Base-by-base conservation (phyloP, 352 stramenopile species). In the Pythium folliculosum region DNA sequence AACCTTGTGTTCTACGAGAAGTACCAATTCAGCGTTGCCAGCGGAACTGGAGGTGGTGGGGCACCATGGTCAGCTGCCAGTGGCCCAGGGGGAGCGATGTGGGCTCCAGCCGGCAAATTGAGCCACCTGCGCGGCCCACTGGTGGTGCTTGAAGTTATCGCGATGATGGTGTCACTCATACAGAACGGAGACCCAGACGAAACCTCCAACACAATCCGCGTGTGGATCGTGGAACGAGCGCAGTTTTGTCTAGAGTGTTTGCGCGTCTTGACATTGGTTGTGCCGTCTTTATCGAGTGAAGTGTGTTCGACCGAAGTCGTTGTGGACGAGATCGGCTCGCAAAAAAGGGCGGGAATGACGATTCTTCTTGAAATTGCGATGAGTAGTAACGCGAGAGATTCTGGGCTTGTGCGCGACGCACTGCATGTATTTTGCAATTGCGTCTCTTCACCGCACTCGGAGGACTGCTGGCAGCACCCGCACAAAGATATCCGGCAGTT, bases 1-100 rank as follows among this genome's bases (percentile, higher is more conserved):
- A 93, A 95, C 19, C 67, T 95, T 51, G 72, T 90, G 4, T 92
- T 95, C 60, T 95, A 88, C 52, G 87, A 93, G 37, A 91, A 92
- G 32, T 91, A 92, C 57, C 84, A 86, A 21, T 92, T 89, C 64
- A 94, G 82, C 62, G 81, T 88, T 14, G 43, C 54, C n/a, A 74
- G 61, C 75, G 63, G 12, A 82, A 78, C 38, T 75, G 52, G 19
- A 2, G 77, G 66, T 43, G 37, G 37, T 17, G 37, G 37, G 9
- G 83, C 73, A 44, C 76, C 75, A n/a, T 93, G 81, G 81, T 89
- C 82, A 3, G 81, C 80, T 10, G 74, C 78, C 14, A 76, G 67
- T 23, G 84, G 76, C 10, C 74, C 81, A 37, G 77, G 82, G 1
- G 81, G 82, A 23, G 69, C 67, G 7, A 91, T 94, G 74, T 94